These are phyloP conservation scores for Carex myosuroides DNA, from an alignment of 176 grass and related monocot species.

Conservation along the genomic window DNA sequence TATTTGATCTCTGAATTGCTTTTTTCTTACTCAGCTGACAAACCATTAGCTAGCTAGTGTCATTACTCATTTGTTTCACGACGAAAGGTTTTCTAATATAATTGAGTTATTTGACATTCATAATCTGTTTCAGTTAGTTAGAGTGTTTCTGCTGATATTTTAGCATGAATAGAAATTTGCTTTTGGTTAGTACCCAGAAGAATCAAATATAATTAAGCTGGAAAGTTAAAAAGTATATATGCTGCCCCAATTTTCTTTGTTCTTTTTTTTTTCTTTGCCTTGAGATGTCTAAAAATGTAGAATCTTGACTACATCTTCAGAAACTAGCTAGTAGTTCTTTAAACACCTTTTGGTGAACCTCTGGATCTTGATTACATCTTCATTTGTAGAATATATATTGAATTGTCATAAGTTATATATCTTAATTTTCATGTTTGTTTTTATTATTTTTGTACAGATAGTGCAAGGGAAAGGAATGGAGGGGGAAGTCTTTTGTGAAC, in stretches of 20 bases:
- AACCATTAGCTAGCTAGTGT: too few relatives aligned
- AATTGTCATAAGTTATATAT: neutral
- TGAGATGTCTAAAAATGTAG: neutral
- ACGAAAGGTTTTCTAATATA: neutral
- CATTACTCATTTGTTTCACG: neutral
- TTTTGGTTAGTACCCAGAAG: neutral
- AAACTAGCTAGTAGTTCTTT: neutral
- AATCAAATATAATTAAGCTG: neutral
- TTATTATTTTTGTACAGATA: constrained; percentile 20
- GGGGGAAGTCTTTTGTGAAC: constrained; percentile 28
- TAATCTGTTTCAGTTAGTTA: neutral
- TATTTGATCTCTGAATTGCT: neutral
- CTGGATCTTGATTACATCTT: neutral
- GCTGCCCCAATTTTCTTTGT: neutral
- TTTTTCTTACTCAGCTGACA: too few relatives aligned
- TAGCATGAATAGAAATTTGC: neutral
- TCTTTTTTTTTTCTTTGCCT: neutral
- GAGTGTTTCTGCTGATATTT: too few relatives aligned
- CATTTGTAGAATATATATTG: neutral
- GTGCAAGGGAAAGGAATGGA: constrained; percentile 16
- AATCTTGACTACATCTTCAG: neutral
- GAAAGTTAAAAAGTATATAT: neutral
- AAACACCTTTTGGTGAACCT: neutral
- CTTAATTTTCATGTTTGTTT: neutral
- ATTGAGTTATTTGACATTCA: neutral